phyloP scores from a whole-genome alignment of 164 flowering plant species.

The Vitis rotundifolia region DNA sequence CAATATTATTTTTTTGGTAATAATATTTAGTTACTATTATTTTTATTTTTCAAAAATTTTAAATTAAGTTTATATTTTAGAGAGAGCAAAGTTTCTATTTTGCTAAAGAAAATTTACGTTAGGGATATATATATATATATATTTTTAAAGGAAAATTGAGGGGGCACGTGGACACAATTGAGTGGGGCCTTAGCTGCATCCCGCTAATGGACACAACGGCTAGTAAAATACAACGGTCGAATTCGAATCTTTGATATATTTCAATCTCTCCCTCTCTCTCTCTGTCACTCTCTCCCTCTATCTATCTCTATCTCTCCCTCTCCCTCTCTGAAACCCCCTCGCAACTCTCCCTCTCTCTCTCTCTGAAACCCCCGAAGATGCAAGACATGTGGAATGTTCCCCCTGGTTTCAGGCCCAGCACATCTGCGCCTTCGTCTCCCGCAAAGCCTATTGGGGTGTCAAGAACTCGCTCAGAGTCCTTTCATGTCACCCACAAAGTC shows the following conservation, averaged over 20 bases:
- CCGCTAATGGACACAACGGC: not conserved
- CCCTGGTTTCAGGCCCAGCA: conserved; percentile 73
- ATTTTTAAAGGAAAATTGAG: too few relatives aligned
- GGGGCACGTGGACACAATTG: too few relatives aligned
- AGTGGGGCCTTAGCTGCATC: too few relatives aligned
- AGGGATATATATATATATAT: too few relatives aligned
- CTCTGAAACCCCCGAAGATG: conserved; percentile 39
- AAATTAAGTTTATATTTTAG: too few relatives aligned
- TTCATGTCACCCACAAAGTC: conserved; percentile 84
- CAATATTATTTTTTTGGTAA: too few relatives aligned
- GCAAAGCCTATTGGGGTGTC: conserved; percentile 68
- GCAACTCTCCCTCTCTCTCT: conserved; percentile 5
- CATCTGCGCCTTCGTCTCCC: conserved; percentile 94
- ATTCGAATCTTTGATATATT: conserved; percentile 22
- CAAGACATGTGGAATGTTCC: conserved; percentile 88
- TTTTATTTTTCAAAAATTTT: too few relatives aligned
- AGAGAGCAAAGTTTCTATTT: too few relatives aligned
- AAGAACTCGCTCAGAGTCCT: conserved; percentile 79
- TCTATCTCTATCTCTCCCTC: conserved; percentile 6
- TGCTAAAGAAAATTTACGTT: too few relatives aligned
- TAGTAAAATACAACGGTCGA: conserved; percentile 55
- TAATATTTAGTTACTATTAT: too few relatives aligned
- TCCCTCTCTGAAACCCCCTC: not conserved
- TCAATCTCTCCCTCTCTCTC: conserved; percentile 6
- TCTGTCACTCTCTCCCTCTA: conserved; percentile 2